Percentiles rank a stretch among this genome's conserved stretches.
Conservation (phyloP, 805 yeast species). For the Grigorovia humatica region DNA sequence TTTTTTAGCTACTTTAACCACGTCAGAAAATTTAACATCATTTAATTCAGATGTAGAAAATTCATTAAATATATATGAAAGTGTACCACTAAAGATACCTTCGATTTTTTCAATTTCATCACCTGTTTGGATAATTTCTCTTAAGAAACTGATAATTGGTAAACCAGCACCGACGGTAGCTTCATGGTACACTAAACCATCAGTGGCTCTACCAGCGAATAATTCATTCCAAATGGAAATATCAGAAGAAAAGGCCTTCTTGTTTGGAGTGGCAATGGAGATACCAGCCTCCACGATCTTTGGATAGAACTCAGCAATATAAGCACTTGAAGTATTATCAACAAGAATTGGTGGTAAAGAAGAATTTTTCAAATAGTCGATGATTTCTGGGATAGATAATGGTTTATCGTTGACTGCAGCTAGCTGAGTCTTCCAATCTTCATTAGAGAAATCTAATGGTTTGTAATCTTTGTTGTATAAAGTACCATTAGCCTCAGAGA, state of each 20-base stretch:
- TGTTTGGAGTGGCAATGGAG: slow-evolving; percentile 96
- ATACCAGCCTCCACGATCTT: slow-evolving; percentile 63
- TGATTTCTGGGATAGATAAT: slow-evolving; percentile 49
- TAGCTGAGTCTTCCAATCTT: slow-evolving; percentile 44
- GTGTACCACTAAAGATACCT: slow-evolving; percentile 93
- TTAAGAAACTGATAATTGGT: slow-evolving; percentile 82
- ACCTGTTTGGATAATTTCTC: slow-evolving; percentile 84
- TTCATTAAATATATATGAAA: slow-evolving; percentile 90
- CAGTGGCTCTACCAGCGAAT: slow-evolving; percentile 45
- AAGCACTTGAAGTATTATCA: slow-evolving; percentile 86
- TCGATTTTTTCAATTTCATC: slow-evolving; percentile 86
- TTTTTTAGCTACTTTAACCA: slow-evolving; percentile 78
- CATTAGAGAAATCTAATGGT: slow-evolving; percentile 47
- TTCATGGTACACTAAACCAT: slow-evolving; percentile 84
- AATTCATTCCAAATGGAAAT: slow-evolving; percentile 67
- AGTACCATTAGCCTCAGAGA: slow-evolving; percentile 68
- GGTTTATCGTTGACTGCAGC: slow-evolving; percentile 34
- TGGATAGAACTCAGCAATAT: slow-evolving; percentile 70
- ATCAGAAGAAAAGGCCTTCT: slow-evolving; percentile 87
- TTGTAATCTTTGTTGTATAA: slow-evolving; percentile 56
- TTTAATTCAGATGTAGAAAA: slow-evolving; percentile 61
- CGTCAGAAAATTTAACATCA: slow-evolving; percentile 72
- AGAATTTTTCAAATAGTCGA: slow-evolving; percentile 53
- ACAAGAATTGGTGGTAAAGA: slow-evolving; percentile 71
- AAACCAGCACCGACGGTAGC: slow-evolving; percentile 98